These are phyloP conservation scores for Hammondia hammondi DNA, from an alignment of 169 alveolate species.

Conservation along the genomic window DNA sequence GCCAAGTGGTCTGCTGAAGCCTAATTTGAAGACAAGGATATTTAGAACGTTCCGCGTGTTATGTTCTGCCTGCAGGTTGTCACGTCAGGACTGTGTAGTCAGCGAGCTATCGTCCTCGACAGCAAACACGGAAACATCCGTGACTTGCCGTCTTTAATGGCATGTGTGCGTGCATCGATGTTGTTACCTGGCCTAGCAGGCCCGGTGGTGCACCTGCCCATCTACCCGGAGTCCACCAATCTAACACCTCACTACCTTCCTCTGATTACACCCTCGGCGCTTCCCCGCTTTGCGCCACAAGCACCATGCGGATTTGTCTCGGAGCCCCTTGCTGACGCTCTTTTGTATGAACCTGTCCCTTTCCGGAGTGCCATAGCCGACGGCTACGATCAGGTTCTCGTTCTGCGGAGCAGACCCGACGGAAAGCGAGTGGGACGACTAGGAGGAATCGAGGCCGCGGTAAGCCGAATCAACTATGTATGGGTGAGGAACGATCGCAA, in stretches of 20 bases:
- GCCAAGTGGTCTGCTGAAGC: not conserved
- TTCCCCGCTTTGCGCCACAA: slow-evolving; percentile 55
- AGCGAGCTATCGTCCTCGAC: slow-evolving; percentile 45
- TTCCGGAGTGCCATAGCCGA: slow-evolving; percentile 59
- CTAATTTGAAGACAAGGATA: not conserved
- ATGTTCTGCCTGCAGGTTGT: slow-evolving; percentile 40
- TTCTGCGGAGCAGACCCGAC: slow-evolving; percentile 67
- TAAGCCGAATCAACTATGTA: not conserved
- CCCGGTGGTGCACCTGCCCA: slow-evolving; percentile 66
- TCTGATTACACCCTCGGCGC: slow-evolving; percentile 3
- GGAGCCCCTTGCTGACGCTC: slow-evolving; percentile 73
- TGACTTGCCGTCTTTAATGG: slow-evolving; percentile 40
- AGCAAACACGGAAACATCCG: slow-evolving; percentile 38
- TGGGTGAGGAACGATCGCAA: too few relatives aligned
- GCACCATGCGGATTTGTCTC: slow-evolving; percentile 32
- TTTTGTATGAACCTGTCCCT: slow-evolving; percentile 70
- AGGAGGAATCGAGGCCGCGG: slow-evolving; percentile 60
- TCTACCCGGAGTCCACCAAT: not conserved
- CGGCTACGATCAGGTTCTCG: slow-evolving; percentile 57
- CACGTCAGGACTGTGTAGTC: slow-evolving; percentile 54
- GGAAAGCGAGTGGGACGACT: slow-evolving; percentile 45
- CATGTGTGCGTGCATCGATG: slow-evolving; percentile 73
- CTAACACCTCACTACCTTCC: not conserved
- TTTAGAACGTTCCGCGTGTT: not conserved
- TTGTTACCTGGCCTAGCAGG: slow-evolving; percentile 72